These are phyloP conservation scores for Mycena kentingensis DNA, from an alignment of 768 basidiomycete genomes.

Conservation along the genomic window DNA sequence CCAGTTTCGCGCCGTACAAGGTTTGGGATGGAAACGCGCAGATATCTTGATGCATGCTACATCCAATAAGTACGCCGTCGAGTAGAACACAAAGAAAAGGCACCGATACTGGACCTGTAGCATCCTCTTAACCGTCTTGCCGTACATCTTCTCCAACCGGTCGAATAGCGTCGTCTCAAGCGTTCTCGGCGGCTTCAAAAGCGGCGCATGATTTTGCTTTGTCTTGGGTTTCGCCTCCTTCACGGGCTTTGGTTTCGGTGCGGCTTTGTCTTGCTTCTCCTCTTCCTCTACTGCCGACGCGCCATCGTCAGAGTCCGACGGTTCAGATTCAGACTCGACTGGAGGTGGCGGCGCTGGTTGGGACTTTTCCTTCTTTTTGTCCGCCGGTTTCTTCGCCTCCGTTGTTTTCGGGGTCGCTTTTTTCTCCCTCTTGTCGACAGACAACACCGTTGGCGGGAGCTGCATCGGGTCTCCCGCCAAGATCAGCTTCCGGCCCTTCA, in stretches of 20 bases:
- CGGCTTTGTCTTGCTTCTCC: constrained; percentile 10
- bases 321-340: constrained; percentile 13
- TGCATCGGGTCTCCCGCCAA: constrained; percentile 96
- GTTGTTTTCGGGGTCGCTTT: constrained; percentile 20
- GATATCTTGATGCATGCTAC: constrained; percentile 86
- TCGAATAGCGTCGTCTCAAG: constrained; percentile 92
- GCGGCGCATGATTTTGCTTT: constrained; percentile 17
- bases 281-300: constrained; percentile 8
- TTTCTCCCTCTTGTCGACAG: constrained; percentile 49
- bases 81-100: background rate
- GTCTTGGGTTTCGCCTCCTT: constrained; percentile 22
- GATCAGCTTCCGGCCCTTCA: constrained; percentile 87
- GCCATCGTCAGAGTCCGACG: constrained; percentile 2
- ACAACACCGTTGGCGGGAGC: constrained; percentile 90
- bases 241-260: constrained; percentile 1
- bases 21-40: constrained; percentile 83
- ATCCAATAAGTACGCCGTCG: background rate
- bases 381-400: background rate
- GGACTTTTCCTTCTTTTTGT: constrained; percentile 16
- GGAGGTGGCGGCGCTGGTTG: constrained; percentile 7
- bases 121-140: constrained; percentile 79
- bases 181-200: constrained; percentile 62
- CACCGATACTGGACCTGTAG: constrained; percentile 88
- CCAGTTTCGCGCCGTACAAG: constrained; percentile 73
- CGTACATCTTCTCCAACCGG: constrained; percentile 87